phyloP scores from a whole-genome alignment of 768 basidiomycete genomes.

The Pulveroboletus ravenelii region DNA sequence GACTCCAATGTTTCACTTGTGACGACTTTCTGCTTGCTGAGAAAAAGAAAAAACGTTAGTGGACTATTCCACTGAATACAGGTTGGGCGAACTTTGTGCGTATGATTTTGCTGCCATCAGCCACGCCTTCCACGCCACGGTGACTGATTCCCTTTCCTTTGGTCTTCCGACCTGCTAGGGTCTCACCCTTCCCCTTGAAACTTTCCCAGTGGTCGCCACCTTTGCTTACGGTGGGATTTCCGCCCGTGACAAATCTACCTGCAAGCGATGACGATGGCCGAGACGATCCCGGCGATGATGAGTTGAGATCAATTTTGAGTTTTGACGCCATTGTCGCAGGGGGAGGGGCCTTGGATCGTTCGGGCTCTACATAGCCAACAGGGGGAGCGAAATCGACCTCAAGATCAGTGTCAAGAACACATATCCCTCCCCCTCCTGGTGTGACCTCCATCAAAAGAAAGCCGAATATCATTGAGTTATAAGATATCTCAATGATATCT shows the following conservation, averaged over 20 bases:
- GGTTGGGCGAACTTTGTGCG: conserved; percentile 72
- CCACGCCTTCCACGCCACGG: conserved; percentile 74
- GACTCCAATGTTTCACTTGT: conserved; percentile 75
- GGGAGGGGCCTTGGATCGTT: conserved; percentile 74
- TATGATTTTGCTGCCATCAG: conserved; percentile 81
- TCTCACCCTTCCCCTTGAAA: conserved; percentile 95
- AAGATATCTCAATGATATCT: conserved; percentile 97
- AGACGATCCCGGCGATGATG: conserved; percentile 81
- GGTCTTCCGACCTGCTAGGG: conserved; percentile 83
- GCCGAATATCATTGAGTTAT: conserved; percentile 93
- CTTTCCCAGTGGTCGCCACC: conserved; percentile 87
- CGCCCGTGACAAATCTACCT: conserved; percentile 55
- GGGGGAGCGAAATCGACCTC: conserved; percentile 97
- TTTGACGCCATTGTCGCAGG: conserved; percentile 94
- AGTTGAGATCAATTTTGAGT: conserved; percentile 88
- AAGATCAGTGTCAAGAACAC: conserved; percentile 90
- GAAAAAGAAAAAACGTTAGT: conserved; percentile 13
- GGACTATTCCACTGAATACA: not conserved
- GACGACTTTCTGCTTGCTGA: conserved; percentile 77
- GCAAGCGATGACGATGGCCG: conserved; percentile 72
- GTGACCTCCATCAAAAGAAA: conserved; percentile 92
- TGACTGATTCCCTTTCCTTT: conserved; percentile 92
- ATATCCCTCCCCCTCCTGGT: conserved; percentile 85
- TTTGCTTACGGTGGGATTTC: conserved; percentile 58
- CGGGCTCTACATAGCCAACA: conserved; percentile 91